Evolutionary conservation across 2,329 filamentous ascomycete genomes (phyloP), one percentile per base, ranked within the genome.

Genomic region (Venturia asperata): DNA sequence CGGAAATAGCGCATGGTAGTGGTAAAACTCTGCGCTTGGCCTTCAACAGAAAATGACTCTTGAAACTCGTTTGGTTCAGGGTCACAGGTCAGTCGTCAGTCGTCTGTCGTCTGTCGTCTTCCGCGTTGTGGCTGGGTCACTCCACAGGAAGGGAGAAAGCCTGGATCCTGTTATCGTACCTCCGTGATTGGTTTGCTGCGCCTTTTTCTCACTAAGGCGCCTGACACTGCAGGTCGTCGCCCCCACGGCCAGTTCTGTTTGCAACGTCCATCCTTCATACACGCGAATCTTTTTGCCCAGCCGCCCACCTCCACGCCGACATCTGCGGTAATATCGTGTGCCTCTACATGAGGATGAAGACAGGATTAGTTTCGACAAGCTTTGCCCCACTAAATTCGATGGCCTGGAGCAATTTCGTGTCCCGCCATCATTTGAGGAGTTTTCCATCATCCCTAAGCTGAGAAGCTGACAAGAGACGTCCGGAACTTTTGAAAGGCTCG

Each of bases 231-330:
- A 58, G 2, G 10, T 39, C 52, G 10, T n/a, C 52, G 52, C 47
- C 47, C 47, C 47, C 47, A 52, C 30, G 52, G 52, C 27, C 30
- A 37, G 9, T n/a, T 34, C 9, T n/a, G 7, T 37, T 37, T 11
- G 17, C 52, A 58, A 58, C 52, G 30, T 58, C 52, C 27, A 56
- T 13, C 49, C 27, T n/a, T 58, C 52, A 7, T 37, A 37, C 30
- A 7, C 37, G 30, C 52, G 19, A 58, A 37, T 19, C 30, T 58
- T n/a, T 37, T 15, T 58, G 17, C 52, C 27, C 27, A 58, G 52
- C 52, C 52, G 30, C 21, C 47, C 47, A 37, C 52, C 27, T 58
- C 52, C 52, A 58, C 52, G 52, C 30, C 52, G 37, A 30, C 27
- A 37, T 37, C 9, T 58, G 52, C 52, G 52, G 52, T 9, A 56